Evolutionary conservation across 768 basidiomycete species (phyloP).

Genomic region (Kwoniella mangroviensis): DNA sequence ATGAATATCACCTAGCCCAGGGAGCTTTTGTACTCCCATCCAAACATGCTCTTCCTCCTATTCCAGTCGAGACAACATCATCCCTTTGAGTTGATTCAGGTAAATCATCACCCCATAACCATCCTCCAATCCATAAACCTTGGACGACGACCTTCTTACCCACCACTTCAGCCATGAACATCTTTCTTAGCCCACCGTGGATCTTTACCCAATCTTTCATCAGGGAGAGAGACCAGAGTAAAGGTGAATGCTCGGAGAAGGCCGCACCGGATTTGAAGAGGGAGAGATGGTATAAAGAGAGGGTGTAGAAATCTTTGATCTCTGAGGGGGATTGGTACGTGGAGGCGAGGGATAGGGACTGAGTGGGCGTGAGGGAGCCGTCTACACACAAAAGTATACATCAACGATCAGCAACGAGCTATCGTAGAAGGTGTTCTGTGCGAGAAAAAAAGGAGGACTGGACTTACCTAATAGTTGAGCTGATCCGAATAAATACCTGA

Average conservation of each 20-base stretch:
- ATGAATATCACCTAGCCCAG: conserved; percentile 25
- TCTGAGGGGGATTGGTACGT: conserved; percentile 53
- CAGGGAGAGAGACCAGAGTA: conserved; percentile 80
- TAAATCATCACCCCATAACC: conserved; percentile 42
- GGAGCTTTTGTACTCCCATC: conserved; percentile 22
- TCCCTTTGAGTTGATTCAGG: conserved; percentile 1
- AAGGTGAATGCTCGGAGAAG: conserved; percentile 62
- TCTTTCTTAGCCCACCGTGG: conserved; percentile 86
- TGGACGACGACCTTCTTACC: conserved; percentile 96
- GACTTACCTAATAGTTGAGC: conserved; percentile 67
- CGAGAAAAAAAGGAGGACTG: too few species aligned
- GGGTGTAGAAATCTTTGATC: conserved; percentile 60
- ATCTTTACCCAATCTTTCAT: conserved; percentile 92
- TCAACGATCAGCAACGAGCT: too few species aligned
- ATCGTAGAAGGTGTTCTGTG: too few species aligned
- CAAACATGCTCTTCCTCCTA: not conserved
- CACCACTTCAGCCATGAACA: conserved; percentile 96
- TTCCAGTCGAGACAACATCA: not conserved
- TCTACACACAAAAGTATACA: conserved; percentile 4
- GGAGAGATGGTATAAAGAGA: conserved; percentile 36
- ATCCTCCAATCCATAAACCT: conserved; percentile 64
- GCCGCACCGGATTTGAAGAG: conserved; percentile 42
- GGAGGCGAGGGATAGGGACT: conserved; percentile 34
- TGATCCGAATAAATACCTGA: conserved; percentile 80
- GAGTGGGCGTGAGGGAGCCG: conserved; percentile 30